Evolutionary conservation across 495 filamentous ascomycete species (phyloP).

Genomic region (Letharia lupina): DNA sequence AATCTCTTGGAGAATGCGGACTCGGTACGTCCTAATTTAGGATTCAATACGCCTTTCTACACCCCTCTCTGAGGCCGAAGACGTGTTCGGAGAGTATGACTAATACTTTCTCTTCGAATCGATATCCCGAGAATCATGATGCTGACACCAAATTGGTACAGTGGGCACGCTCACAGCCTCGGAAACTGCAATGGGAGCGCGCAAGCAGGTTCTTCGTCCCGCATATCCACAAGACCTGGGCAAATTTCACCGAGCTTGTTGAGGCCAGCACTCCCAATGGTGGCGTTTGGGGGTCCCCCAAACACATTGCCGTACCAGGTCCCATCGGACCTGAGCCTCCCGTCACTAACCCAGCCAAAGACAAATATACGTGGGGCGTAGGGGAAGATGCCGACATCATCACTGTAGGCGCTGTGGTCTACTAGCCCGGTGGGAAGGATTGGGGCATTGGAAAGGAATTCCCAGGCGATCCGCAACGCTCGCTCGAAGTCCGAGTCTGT

Average conservation of each 20-base stretch:
- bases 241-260: slow-evolving; percentile 34
- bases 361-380: neutral
- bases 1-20: slow-evolving; percentile 51
- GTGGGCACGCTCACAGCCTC: neutral
- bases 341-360: neutral
- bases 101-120: neutral
- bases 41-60: too few relatives aligned
- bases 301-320: neutral
- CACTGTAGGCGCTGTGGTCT: neutral
- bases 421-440: neutral
- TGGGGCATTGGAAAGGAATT: neutral
- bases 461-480: slow-evolving; percentile 1
- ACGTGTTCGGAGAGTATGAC: too few relatives aligned
- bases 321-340: slow-evolving; percentile 7
- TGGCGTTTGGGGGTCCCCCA: slow-evolving; percentile 11
- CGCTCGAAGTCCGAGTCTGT: neutral
- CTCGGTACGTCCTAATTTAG: neutral
- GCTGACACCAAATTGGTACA: neutral
- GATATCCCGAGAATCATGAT: neutral
- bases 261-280: neutral
- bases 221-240: slow-evolving; percentile 48
- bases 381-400: neutral
- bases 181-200: neutral
- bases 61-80: too few relatives aligned
- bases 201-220: slow-evolving; percentile 21